phyloP scores from a whole-genome alignment of 2,329 filamentous ascomycete genomes.

The Trichoderma pleuroti region DNA sequence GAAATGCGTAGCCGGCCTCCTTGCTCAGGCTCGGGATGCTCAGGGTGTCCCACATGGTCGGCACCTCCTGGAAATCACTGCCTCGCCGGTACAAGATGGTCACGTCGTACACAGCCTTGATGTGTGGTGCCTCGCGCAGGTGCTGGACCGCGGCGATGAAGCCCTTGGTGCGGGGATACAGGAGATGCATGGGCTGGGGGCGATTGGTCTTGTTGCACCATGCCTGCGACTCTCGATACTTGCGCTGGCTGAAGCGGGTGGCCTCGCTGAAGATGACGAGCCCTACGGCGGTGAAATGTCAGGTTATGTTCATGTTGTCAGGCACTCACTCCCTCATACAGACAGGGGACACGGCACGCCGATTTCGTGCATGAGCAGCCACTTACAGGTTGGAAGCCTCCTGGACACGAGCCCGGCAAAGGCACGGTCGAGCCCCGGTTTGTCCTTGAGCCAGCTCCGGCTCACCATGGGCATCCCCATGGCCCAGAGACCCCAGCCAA shows the following conservation, averaged over 20 bases:
- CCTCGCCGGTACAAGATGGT: conserved; percentile 51
- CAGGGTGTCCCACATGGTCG: conserved; percentile 52
- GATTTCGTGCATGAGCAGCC: neutral
- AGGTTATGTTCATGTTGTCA: no score
- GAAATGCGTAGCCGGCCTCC: conserved; percentile 43
- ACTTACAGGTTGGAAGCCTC: conserved; percentile 57
- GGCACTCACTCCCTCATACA: neutral
- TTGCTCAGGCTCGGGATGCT: conserved; percentile 39
- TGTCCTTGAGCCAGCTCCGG: conserved; percentile 56
- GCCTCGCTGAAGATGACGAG: conserved; percentile 63
- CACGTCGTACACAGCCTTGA: conserved; percentile 54
- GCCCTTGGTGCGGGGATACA: conserved; percentile 59
- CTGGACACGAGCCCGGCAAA: conserved; percentile 51
- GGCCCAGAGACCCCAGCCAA: conserved; percentile 62
- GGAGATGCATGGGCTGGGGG: conserved; percentile 52
- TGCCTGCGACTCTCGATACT: conserved; percentile 47
- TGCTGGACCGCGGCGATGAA: conserved; percentile 58
- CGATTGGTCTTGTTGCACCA: conserved; percentile 52
- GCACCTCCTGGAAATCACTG: conserved; percentile 42
- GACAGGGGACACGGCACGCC: neutral
- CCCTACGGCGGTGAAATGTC: conserved; percentile 42
- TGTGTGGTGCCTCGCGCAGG: conserved; percentile 47
- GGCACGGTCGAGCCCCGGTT: conserved; percentile 52
- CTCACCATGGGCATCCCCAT: conserved; percentile 63
- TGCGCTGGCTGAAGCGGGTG: conserved; percentile 55